Percentiles rank a stretch among this genome's conserved stretches.
phyloP scores from a whole-genome alignment of 257 asterid genomes.

The Asclepias syriaca region DNA sequence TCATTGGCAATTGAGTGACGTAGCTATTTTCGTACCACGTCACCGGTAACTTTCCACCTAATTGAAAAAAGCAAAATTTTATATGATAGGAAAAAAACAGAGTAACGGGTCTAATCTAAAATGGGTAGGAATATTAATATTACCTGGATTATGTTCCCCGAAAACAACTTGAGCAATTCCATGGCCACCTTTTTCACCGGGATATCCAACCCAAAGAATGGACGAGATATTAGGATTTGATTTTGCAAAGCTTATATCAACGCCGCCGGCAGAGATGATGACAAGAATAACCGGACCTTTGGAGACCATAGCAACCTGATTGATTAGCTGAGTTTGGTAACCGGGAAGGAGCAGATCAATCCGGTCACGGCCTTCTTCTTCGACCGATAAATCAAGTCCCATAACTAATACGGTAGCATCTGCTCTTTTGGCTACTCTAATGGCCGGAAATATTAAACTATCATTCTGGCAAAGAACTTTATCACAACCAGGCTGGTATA shows the following conservation, averaged over 20 bases:
- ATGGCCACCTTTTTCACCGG: constrained; percentile 45
- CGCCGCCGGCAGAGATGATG: not conserved
- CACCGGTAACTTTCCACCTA: constrained; percentile 39
- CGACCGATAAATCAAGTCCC: constrained; percentile 33
- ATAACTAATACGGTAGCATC: constrained; percentile 32
- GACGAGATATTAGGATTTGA: constrained; percentile 15
- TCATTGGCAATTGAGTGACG: constrained; percentile 26
- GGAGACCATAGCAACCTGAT: constrained; percentile 25
- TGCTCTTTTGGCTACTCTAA: constrained; percentile 30
- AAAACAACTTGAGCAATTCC: constrained; percentile 44
- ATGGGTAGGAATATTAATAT: no score
- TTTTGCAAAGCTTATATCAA: constrained; percentile 24
- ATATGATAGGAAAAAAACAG: no score
- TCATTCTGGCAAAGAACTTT: constrained; percentile 27
- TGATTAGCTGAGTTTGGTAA: constrained; percentile 27
- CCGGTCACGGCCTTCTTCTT: constrained; percentile 37
- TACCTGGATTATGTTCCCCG: constrained; percentile 43
- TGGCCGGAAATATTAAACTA: constrained; percentile 24
- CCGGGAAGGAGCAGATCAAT: constrained; percentile 37
- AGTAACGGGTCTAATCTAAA: no score
- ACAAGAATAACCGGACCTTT: constrained; percentile 20
- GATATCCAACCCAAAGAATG: constrained; percentile 51
- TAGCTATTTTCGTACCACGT: constrained; percentile 36
- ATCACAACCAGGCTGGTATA: constrained; percentile 32
- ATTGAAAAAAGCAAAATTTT: not conserved